Conservation (phyloP, 192 early-diverging fungal genomes). For the Obelidium mucronatum region DNA sequence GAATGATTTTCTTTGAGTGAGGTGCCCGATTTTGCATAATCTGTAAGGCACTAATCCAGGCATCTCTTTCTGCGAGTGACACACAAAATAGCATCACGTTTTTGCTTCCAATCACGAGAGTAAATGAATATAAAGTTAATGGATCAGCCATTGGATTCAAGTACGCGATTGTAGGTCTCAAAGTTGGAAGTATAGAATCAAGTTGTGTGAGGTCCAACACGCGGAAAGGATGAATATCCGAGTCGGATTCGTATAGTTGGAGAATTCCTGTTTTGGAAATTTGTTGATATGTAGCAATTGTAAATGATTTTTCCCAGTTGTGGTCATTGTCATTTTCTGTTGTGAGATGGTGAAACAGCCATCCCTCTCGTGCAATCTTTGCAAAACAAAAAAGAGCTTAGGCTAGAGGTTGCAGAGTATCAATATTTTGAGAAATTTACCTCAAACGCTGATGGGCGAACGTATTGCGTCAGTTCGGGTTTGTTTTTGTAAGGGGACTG, state of each 20-base stretch:
- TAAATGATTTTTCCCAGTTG: constrained; percentile 21
- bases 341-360: constrained; percentile 26
- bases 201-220: constrained; percentile 29
- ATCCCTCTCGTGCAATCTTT: constrained; percentile 37
- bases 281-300: constrained; percentile 28
- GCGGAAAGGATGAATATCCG: constrained; percentile 24
- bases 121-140: constrained; percentile 1
- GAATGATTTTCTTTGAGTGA: background rate
- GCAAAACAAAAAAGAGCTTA: background rate
- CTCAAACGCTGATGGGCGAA: constrained; percentile 36
- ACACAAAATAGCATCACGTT: background rate
- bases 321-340: background rate
- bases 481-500: no score
- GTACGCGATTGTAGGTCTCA: background rate
- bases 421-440: background rate
- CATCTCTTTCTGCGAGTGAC: background rate
- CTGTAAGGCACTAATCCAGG: constrained; percentile 18
- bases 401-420: background rate
- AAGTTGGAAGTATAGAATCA: background rate
- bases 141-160: background rate
- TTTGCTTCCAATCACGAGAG: background rate
- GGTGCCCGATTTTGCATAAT: background rate
- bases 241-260: constrained; percentile 28
- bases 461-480: constrained; percentile 6
- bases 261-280: constrained; percentile 17